A percentile compares a stretch with the other conserved stretches of the same genome.
Conservation (phyloP, 495 filamentous ascomycete genomes). For the Eremomyces bilateralis region DNA sequence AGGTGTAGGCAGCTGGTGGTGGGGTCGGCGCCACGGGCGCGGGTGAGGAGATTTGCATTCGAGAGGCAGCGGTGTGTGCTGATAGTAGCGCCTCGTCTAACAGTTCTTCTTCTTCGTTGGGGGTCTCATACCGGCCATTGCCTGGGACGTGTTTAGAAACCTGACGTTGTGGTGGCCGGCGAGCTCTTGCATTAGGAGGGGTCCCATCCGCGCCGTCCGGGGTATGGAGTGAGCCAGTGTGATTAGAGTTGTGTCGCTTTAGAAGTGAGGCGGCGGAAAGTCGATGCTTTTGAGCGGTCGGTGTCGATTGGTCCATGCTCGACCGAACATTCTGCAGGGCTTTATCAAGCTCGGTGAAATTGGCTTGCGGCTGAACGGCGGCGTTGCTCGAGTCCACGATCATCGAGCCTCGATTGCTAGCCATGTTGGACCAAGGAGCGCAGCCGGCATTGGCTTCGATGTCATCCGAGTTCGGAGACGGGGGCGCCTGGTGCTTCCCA, state of each 20-base stretch:
- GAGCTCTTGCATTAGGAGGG: slow-evolving; percentile 64
- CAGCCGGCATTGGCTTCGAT: slow-evolving; percentile 82
- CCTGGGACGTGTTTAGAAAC: slow-evolving; percentile 41
- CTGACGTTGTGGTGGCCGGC: slow-evolving; percentile 57
- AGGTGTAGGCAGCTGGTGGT: no score
- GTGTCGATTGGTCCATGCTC: slow-evolving; percentile 31
- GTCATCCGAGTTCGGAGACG: slow-evolving; percentile 56
- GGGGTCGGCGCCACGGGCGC: no score
- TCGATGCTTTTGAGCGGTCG: slow-evolving; percentile 13
- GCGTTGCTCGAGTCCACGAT: slow-evolving; percentile 37
- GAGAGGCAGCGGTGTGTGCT: slow-evolving; percentile 35
- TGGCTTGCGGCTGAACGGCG: slow-evolving; percentile 16
- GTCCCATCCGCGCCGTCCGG: slow-evolving; percentile 23
- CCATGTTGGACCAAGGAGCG: slow-evolving; percentile 59
- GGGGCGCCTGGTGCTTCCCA: slow-evolving; percentile 59
- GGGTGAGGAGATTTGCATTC: no score
- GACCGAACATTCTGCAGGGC: slow-evolving; percentile 52
- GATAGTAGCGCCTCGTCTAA: slow-evolving; percentile 59
- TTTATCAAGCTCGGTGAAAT: slow-evolving; percentile 55
- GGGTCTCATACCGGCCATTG: slow-evolving; percentile 68
- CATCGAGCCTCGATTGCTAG: slow-evolving; percentile 62
- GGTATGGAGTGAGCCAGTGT: not conserved
- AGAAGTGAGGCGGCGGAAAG: slow-evolving; percentile 15
- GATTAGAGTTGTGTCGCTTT: slow-evolving; percentile 36
- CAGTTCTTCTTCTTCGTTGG: slow-evolving; percentile 91